Evolutionary conservation across 768 basidiomycete species (phyloP).

Genomic region (Leucocoprinus leucothites): DNA sequence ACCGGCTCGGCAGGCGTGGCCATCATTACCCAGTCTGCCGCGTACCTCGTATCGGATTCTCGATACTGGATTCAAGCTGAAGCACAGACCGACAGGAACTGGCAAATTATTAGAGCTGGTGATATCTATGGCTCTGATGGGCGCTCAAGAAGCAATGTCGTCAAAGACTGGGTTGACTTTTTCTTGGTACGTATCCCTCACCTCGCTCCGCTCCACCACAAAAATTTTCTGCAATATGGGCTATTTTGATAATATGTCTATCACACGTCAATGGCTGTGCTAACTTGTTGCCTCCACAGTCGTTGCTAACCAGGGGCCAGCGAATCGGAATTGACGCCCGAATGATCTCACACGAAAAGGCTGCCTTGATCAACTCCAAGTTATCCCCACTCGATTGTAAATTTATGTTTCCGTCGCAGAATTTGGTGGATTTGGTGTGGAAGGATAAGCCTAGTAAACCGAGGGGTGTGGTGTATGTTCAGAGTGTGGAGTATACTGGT

Average conservation of each 20-base stretch:
- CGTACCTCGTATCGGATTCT: conserved; percentile 78
- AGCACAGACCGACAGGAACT: conserved; percentile 67
- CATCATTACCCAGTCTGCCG: conserved; percentile 60
- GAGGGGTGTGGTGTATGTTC: conserved; percentile 61
- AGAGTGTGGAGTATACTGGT: conserved; percentile 70
- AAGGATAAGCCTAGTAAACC: conserved; percentile 71
- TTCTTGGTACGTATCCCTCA: conserved; percentile 44
- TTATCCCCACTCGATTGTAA: conserved; percentile 55
- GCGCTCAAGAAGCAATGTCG: conserved; percentile 46
- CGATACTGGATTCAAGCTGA: conserved; percentile 82
- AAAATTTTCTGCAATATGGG: not conserved
- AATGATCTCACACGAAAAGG: conserved; percentile 75
- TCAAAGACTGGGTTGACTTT: conserved; percentile 56
- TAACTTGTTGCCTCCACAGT: not conserved
- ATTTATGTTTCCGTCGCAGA: conserved; percentile 78
- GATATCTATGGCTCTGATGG: conserved; percentile 38
- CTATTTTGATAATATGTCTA: not conserved
- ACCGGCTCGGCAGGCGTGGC: conserved; percentile 61
- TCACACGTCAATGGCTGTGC: no score
- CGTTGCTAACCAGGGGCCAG: conserved; percentile 38
- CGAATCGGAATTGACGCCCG: conserved; percentile 83
- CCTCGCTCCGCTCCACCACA: not conserved
- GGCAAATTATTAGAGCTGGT: conserved; percentile 65
- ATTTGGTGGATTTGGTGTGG: conserved; percentile 83
- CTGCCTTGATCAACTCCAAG: conserved; percentile 54